phyloP scores from a whole-genome alignment of 371 early-diverging fungal species.

The Mortierella sp. region DNA sequence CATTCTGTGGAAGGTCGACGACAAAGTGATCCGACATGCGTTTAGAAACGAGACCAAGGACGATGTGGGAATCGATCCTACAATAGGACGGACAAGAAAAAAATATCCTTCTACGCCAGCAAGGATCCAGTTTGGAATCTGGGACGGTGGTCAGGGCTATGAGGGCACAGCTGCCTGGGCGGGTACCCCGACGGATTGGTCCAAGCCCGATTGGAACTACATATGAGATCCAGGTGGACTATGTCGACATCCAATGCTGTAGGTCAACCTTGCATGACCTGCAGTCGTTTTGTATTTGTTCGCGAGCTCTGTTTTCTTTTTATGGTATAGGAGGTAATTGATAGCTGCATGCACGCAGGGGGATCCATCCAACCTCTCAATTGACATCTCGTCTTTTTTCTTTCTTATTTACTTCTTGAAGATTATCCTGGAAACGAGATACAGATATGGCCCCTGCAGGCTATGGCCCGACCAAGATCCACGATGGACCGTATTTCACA shows the following conservation, averaged over 20 bases:
- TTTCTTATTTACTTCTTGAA: neutral
- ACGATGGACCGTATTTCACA: constrained; percentile 34
- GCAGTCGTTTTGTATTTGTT: neutral
- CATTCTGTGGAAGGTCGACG: constrained; percentile 70
- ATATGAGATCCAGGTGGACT: constrained; percentile 63
- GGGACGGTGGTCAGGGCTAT: constrained; percentile 77
- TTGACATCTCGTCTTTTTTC: neutral
- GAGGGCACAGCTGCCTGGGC: constrained; percentile 78
- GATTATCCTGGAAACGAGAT: constrained; percentile 37
- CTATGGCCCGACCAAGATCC: constrained; percentile 36
- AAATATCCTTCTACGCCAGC: constrained; percentile 70
- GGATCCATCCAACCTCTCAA: neutral
- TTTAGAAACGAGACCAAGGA: constrained; percentile 40
- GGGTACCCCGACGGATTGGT: constrained; percentile 74
- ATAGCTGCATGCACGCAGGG: constrained; percentile 1
- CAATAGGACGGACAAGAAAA: constrained; percentile 18
- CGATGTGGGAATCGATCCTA: constrained; percentile 35
- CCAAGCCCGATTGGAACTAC: constrained; percentile 52
- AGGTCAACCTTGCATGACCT: neutral
- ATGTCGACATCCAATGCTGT: constrained; percentile 63
- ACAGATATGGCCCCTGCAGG: constrained; percentile 40
- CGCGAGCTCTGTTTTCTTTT: neutral
- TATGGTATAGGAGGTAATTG: neutral
- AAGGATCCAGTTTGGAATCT: constrained; percentile 72
- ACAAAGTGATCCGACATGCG: constrained; percentile 62